Evolutionary conservation across 129 eudicot species (phyloP), one percentile per base, ranked within the genome.

Genomic region (Centaurea solstitialis): DNA sequence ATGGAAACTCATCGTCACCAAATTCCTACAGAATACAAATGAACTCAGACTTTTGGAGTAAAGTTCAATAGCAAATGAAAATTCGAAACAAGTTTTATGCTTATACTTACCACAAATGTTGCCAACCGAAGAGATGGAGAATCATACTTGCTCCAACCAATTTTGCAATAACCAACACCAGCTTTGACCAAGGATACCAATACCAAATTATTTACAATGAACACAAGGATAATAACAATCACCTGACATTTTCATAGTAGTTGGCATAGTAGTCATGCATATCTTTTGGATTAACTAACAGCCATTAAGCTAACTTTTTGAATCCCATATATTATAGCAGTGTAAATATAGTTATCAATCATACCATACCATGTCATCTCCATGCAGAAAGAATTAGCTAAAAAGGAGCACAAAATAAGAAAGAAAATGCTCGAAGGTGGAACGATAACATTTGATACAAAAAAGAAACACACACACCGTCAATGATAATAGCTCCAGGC

Each of bases 121-220:
- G 96, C 88, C 1, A 90, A 85, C 24, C 87, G 75, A 9, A 90
- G 91, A 21, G 93, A 91, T 66, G 96, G 96, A 70, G 84, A 67
- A 20, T 47, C 72, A 81, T 88, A 88, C 79, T 87, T 88, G 93
- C 93, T 91, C 96, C 93, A 91, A 21, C 96, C 96, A 78, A 69
- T 86, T 84, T 91, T 91, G 89, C 89, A 88, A 79, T 91, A 91
- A n/a, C 96, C 96, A 15, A 91, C 87, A 68, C 96, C 96, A 85
- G 91, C 96, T 91, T 64, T 38, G 3, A 9, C 26, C 12, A 64
- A 84, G 75, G 40, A 20, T 40, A 38, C 45, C 12, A 38, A 72
- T 18, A 64, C 69, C 7, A 20, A 64, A 64, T 64, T 8, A 23
- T 64, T 64, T 64, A 64, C 57, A 45, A 45, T 45, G 57, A 45